Percentiles rank a stretch among this genome's conserved stretches.
phyloP scores from a whole-genome alignment of 106 monocot genomes.

The Dendrobium chrysotoxum region DNA sequence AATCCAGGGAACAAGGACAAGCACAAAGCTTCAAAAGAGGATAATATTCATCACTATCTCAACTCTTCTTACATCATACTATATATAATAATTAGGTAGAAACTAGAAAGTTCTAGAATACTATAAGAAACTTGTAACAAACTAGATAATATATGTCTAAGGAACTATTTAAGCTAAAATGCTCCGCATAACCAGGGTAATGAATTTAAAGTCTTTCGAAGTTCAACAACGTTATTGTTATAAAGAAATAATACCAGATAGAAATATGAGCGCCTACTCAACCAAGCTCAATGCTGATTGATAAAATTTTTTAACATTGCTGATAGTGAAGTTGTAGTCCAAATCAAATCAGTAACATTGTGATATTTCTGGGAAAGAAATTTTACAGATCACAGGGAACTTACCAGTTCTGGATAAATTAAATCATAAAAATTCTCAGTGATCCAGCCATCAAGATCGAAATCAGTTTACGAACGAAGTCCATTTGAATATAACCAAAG shows the following conservation, averaged over 20 bases:
- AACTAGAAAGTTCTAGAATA: no score
- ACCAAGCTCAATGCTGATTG: not conserved
- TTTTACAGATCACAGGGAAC: not conserved
- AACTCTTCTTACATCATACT: no score
- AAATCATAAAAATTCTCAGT: conserved; percentile 49
- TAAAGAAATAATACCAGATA: not conserved
- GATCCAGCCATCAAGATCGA: conserved; percentile 47
- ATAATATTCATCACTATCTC: no score
- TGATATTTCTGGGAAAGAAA: not conserved
- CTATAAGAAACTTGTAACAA: no score
- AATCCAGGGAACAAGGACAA: no score
- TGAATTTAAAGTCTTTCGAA: not conserved
- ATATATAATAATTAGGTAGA: no score
- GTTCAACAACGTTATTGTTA: not conserved
- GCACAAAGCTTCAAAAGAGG: no score
- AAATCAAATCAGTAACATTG: not conserved
- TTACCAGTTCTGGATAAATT: conserved; percentile 57
- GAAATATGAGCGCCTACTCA: not conserved
- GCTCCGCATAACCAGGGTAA: not conserved
- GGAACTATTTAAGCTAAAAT: no score
- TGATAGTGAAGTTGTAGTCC: not conserved
- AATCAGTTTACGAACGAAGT: conserved; percentile 30
- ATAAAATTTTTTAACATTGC: not conserved
- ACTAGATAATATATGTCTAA: no score
- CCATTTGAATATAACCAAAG: conserved; percentile 74